These are phyloP conservation scores for Cucurbita ficifolia DNA, from an alignment of 306 rosid genomes.

Conservation along the genomic window DNA sequence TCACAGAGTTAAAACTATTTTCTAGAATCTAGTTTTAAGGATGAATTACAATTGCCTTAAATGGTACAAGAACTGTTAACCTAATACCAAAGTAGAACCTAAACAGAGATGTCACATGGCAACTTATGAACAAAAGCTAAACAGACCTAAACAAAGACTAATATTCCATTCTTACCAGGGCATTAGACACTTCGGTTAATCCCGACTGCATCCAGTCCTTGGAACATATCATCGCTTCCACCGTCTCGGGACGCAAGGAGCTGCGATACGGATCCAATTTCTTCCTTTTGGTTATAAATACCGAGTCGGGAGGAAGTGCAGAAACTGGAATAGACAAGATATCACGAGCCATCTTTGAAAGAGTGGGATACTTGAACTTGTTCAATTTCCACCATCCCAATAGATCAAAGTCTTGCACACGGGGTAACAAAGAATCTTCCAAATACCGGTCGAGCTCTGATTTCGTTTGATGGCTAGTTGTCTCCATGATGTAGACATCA, in stretches of 20 bases:
- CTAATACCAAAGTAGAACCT: background rate
- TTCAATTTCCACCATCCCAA: constrained; percentile 92
- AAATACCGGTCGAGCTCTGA: constrained; percentile 85
- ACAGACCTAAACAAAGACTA: constrained; percentile 14
- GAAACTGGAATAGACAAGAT: constrained; percentile 60
- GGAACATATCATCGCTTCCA: constrained; percentile 82
- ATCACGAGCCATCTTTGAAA: constrained; percentile 91
- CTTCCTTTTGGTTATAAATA: constrained; percentile 37
- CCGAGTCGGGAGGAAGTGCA: constrained; percentile 38
- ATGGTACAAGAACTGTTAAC: constrained; percentile 4
- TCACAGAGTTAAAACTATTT: background rate
- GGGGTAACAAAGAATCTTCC: constrained; percentile 76
- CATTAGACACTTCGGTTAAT: constrained; percentile 26
- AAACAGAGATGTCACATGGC: background rate
- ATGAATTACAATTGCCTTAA: constrained; percentile 4
- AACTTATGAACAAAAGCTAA: background rate
- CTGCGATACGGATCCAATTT: constrained; percentile 70
- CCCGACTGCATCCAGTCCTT: constrained; percentile 87
- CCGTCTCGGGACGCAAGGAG: constrained; percentile 71
- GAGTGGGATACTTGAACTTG: constrained; percentile 81
- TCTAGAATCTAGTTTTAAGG: constrained; percentile 3
- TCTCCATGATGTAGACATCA: constrained; percentile 90
- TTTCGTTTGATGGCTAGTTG: constrained; percentile 67
- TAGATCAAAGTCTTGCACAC: constrained; percentile 70
- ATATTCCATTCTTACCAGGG: constrained; percentile 47